A percentile compares a stretch with the other conserved stretches of the same genome.
These are phyloP conservation scores for Cucurbita maxima DNA, from an alignment of 306 rosid species.

Conservation along the genomic window DNA sequence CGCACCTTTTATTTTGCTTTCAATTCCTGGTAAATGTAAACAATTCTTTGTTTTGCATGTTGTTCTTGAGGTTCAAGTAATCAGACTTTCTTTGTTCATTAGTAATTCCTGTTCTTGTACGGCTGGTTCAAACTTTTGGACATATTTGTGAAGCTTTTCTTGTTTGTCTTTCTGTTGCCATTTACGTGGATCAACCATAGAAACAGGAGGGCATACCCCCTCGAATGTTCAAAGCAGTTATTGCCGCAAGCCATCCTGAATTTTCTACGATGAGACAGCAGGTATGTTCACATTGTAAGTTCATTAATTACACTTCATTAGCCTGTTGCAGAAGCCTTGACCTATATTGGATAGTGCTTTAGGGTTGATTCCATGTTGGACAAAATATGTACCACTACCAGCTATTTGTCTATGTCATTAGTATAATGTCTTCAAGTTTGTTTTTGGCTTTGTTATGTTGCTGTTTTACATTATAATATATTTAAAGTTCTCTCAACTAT, in stretches of 20 bases:
- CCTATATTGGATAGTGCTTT: too few species aligned
- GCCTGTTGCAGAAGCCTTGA: too few species aligned
- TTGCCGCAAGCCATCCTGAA: conserved; percentile 95
- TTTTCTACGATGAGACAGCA: conserved; percentile 91
- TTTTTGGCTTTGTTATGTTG: too few species aligned
- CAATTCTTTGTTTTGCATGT: not conserved
- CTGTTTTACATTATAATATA: too few species aligned
- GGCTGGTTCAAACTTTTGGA: conserved; percentile 5
- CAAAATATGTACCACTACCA: too few species aligned
- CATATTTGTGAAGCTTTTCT: not conserved
- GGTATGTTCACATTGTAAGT: conserved; percentile 24
- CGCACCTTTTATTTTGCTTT: not conserved
- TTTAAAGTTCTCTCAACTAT: too few species aligned
- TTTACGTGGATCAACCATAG: conserved; percentile 17
- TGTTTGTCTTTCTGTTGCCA: conserved; percentile 1
- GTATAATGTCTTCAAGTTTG: too few species aligned
- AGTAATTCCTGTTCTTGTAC: not conserved
- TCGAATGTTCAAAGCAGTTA: conserved; percentile 80
- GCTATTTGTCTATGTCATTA: too few species aligned
- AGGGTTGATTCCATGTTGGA: too few species aligned
- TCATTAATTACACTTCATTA: not conserved
- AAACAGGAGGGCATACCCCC: not conserved
- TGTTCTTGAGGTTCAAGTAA: not conserved
- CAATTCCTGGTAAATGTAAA: not conserved
- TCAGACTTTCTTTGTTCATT: not conserved